Percentiles rank a stretch among this genome's conserved stretches.
These are phyloP conservation scores for Alternaria burnsii DNA, from an alignment of 2,329 filamentous ascomycete genomes.

Conservation along the genomic window DNA sequence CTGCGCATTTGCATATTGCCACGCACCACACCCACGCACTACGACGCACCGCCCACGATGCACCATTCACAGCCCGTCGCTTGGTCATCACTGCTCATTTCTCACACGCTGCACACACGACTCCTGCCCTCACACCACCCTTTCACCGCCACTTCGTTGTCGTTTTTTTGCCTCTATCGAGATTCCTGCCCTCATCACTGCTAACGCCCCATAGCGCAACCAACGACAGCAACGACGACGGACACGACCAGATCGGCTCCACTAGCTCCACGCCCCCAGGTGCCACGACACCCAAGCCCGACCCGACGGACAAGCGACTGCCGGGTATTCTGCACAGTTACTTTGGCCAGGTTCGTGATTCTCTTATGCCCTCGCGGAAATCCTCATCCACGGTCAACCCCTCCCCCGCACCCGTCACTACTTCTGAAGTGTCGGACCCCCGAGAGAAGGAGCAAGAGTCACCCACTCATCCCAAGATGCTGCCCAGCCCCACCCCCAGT, in stretches of 20 bases:
- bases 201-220: conserved; percentile 50
- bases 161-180: neutral
- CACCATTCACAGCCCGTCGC: conserved; percentile 25
- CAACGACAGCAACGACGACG: conserved; percentile 79
- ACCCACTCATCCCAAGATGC: conserved; percentile 59
- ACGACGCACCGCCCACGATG: neutral
- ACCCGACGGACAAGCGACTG: conserved; percentile 91
- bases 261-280: conserved; percentile 86
- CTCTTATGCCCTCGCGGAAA: conserved; percentile 58
- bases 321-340: conserved; percentile 95
- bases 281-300: conserved; percentile 90
- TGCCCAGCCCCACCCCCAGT: conserved; percentile 60
- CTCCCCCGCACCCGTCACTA: conserved; percentile 47
- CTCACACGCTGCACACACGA: conserved; percentile 38
- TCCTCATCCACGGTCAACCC: conserved; percentile 49
- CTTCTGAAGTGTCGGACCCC: conserved; percentile 26
- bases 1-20: neutral
- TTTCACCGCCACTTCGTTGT: conserved; percentile 18
- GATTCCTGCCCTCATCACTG: conserved; percentile 40
- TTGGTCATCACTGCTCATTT: conserved; percentile 13
- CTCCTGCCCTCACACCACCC: conserved; percentile 15
- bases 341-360: conserved; percentile 98
- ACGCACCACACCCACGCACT: conserved; percentile 1
- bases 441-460: conserved; percentile 38
- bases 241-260: conserved; percentile 78